These are phyloP conservation scores for Podaxis mareebaensis DNA, from an alignment of 768 basidiomycete genomes.

Conservation along the genomic window DNA sequence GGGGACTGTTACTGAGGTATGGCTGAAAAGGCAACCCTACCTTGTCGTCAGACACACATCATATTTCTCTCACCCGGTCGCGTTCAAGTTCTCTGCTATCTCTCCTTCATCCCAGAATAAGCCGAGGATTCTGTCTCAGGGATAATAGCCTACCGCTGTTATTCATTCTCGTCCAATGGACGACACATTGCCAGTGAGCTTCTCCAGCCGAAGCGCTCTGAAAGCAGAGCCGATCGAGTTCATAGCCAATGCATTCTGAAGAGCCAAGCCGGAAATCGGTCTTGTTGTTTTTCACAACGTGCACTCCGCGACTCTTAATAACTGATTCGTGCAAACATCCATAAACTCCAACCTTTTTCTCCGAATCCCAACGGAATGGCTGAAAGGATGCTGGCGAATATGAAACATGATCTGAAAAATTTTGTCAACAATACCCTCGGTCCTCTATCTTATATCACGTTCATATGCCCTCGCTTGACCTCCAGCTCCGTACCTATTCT, in stretches of 20 bases:
- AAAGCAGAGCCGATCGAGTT: neutral
- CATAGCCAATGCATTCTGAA: neutral
- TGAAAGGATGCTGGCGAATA: conserved; percentile 10
- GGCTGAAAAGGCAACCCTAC: no score
- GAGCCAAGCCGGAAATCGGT: neutral
- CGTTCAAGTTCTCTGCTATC: no score
- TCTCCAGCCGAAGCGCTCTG: neutral
- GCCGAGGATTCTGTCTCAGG: no score
- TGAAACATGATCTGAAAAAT: conserved; percentile 43
- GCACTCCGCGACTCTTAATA: neutral
- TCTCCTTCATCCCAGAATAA: no score
- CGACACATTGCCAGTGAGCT: neutral
- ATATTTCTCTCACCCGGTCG: no score
- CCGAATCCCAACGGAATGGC: neutral
- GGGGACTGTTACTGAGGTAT: conserved; percentile 38
- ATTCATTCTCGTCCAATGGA: neutral
- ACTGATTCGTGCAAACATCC: neutral
- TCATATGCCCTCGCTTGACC: no score
- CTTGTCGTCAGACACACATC: no score
- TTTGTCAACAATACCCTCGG: conserved; percentile 65
- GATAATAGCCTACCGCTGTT: no score
- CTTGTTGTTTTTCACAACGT: neutral
- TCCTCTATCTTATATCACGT: conserved; percentile 38
- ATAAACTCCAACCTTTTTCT: neutral
- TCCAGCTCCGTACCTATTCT: neutral